Conservation (phyloP, 2,329 filamentous ascomycete genomes). For the Atkinsonella hypoxylon region DNA sequence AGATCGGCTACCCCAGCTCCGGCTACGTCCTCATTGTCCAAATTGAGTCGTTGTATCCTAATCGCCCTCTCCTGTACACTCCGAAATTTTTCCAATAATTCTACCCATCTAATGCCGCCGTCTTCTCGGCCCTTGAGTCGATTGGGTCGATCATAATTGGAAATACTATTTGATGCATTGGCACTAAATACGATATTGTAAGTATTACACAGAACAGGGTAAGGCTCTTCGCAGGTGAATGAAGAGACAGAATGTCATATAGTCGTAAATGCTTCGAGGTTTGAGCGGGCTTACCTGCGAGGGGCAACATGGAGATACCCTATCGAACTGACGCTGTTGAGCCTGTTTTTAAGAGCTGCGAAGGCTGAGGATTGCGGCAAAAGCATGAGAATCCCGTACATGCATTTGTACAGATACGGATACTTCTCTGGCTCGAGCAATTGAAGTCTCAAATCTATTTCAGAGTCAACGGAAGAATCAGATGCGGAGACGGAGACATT, state of each 20-base stretch:
- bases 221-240: not conserved
- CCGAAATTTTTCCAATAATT: slow-evolving; percentile 90
- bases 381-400: slow-evolving; percentile 94
- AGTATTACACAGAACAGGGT: not conserved
- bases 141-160: slow-evolving; percentile 60
- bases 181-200: slow-evolving; percentile 20
- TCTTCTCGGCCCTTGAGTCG: slow-evolving; percentile 76
- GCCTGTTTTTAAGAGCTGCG: slow-evolving; percentile 85
- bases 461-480: not conserved
- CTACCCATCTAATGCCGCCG: slow-evolving; percentile 75
- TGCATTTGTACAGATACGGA: slow-evolving; percentile 91
- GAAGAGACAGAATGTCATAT: not conserved
- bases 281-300: slow-evolving; percentile 50
- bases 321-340: slow-evolving; percentile 95
- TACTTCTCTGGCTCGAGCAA: slow-evolving; percentile 91
- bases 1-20: slow-evolving; percentile 32
- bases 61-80: slow-evolving; percentile 78
- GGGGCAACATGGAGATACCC: slow-evolving; percentile 80
- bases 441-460: slow-evolving; percentile 77
- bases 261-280: slow-evolving; percentile 2
- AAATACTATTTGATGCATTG: slow-evolving; percentile 34
- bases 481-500: slow-evolving; percentile 20
- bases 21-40: slow-evolving; percentile 37
- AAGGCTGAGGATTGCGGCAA: slow-evolving; percentile 97
- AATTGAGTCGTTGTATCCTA: slow-evolving; percentile 49